Evolutionary conservation across 495 filamentous ascomycete genomes (phyloP), one percentile per base, ranked within the genome.

Genomic region (Penicillium paradoxum): DNA sequence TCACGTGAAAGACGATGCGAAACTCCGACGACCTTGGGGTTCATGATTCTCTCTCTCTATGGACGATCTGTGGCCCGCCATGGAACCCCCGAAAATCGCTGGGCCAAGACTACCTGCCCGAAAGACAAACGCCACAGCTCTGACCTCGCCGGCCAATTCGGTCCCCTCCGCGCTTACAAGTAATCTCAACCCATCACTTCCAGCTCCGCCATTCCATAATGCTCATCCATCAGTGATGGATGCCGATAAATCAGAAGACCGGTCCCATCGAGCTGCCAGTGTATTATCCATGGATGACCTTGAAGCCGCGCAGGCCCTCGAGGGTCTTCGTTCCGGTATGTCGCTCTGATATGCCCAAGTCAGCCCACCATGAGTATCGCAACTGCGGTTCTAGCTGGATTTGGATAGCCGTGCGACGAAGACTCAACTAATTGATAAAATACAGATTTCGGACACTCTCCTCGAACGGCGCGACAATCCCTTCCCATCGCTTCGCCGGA

Each of bases 281-380:
- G 73, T 74, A 27, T 50, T 87, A 38, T 89, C 83, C 41, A 82
- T 92, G 57, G 90, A 96, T 60, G 90, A 97, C 64, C 83, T 89
- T 13, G 87, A 95, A 62, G 91, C 90, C 24, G 91, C 90, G 27
- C 90, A 96, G 71, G 90, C 91, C 11, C 70, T 97, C 18, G 87
- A 87, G 32, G 88, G 89, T 50, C 78, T 97, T 47, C 83, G 88
- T 68, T 84, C 88, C 62, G 89, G 91, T 95, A 66, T 68, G 77
- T 57, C 4, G 44, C 33, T 21, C 46, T 24, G 33, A 49, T 32
- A 51, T 54, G n/a, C 44, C 49, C 25, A 52, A 59, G 44, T 27
- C 27, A 45, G 60, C 34, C 44, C 36, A 47, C 43, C 22, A 13
- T 34, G 17, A 46, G n/a, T 49, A 18, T 39, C 46, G 21, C 33